Evolutionary conservation across 768 basidiomycete species (phyloP).

Genomic region (Agaricus sinodeliciosus): DNA sequence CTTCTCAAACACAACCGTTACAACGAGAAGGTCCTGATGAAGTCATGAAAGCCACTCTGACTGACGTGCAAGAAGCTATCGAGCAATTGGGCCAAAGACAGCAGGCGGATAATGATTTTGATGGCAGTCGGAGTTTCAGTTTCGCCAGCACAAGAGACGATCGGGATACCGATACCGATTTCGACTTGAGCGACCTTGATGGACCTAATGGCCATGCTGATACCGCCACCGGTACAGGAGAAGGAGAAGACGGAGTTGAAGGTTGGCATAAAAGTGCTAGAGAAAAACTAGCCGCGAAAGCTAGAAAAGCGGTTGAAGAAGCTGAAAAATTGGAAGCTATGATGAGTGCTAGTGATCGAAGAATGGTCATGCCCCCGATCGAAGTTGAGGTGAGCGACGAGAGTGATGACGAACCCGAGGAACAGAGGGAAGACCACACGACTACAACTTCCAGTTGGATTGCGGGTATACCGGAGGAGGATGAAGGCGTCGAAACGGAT

Average conservation of each 20-base stretch:
- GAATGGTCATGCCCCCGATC: constrained; percentile 49
- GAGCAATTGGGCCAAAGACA: constrained; percentile 64
- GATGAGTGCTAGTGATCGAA: constrained; percentile 23
- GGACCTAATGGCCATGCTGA: constrained; percentile 34
- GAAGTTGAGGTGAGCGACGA: constrained; percentile 75
- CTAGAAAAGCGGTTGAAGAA: constrained; percentile 55
- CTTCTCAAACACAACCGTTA: neutral
- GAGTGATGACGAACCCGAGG: constrained; percentile 53
- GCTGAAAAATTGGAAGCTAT: constrained; percentile 41
- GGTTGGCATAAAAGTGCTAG: constrained; percentile 63
- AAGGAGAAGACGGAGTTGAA: constrained; percentile 25
- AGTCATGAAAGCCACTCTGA: constrained; percentile 84
- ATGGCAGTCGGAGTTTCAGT: constrained; percentile 66
- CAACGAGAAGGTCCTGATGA: constrained; percentile 30
- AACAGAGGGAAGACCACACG: constrained; percentile 33
- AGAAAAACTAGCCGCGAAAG: constrained; percentile 63
- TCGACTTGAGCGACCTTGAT: constrained; percentile 39
- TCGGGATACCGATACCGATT: constrained; percentile 50
- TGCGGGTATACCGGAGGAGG: constrained; percentile 59
- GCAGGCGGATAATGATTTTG: constrained; percentile 38
- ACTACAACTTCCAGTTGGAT: constrained; percentile 18
- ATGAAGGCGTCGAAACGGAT: constrained; percentile 38
- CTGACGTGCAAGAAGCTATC: constrained; percentile 86
- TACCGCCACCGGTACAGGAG: constrained; percentile 21
- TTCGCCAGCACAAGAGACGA: constrained; percentile 65